Base-by-base conservation (phyloP, 768 basidiomycete species). In the Hericium erinaceus region DNA sequence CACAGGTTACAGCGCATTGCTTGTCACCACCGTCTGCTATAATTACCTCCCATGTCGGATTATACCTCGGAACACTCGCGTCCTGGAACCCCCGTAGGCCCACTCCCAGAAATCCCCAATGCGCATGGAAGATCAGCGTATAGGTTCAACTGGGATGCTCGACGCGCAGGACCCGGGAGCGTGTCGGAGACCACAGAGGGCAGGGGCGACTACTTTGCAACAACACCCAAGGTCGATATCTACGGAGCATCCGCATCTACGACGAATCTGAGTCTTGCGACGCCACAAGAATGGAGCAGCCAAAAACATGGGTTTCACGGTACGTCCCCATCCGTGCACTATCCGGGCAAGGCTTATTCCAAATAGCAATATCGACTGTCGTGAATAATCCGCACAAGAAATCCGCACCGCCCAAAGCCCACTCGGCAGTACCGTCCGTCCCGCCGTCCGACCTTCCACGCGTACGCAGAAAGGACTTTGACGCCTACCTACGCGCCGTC, bases 261-360 rank as follows among this genome's bases (percentile, higher is more conserved):
- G 2, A 64, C 76, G 9, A 74, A 73, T 54, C 76, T 84, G 33
- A 74, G 76, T 1, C 68, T 75, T 24, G 69, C 79, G 10, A 69
- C 84, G 39, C 82, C 84, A 0, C 67, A 75, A 24, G 81, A 86
- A 67, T 92, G 89, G 89, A 89, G 86, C 64, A 89, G 88, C 67
- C 75, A 86, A 15, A 83, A 80, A 48, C 86, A 91, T 64, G 93
- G 93, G 8, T 95, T 95, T 73, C 89, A 95, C 68, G 92, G 92
- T 90, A 68, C 57, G 81, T 70, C 8, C 2, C 24, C 18, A 24
- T 38, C 60, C 46, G 24, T 38, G 7, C 9, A 5, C 20, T 2
- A 10, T 28, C 39, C 40, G 37, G 6, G 7, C 20, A 37, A 10
- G 7, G 11, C 54, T 39, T 52, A 62, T 63, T 44, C 52, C 64